Evolutionary conservation across 208 protist species (phyloP).

Genomic region (Wallacemonas sp.): DNA sequence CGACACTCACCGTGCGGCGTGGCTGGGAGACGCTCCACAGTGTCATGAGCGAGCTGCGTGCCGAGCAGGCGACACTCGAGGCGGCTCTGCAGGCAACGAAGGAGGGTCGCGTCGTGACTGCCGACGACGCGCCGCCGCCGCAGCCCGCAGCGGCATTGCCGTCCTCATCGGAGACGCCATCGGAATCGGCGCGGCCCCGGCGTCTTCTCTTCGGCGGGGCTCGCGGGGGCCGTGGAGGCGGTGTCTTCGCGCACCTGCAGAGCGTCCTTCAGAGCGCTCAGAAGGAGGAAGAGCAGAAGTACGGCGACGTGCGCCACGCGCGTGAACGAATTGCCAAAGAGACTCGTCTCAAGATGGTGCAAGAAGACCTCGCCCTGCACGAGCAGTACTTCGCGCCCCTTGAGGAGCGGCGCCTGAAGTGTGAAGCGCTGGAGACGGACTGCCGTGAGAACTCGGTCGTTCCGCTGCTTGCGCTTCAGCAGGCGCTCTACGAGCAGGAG

Average conservation of each 20-base stretch:
- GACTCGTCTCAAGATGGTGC: slow-evolving; percentile 52
- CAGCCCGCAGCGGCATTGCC: not conserved
- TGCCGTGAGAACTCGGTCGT: slow-evolving; percentile 15
- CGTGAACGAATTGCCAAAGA: slow-evolving; percentile 66
- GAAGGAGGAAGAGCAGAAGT: slow-evolving; percentile 46
- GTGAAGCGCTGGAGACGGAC: slow-evolving; percentile 19
- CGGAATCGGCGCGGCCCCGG: not conserved
- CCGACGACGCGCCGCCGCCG: not conserved
- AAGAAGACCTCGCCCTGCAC: slow-evolving; percentile 56
- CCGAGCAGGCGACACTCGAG: slow-evolving; percentile 29
- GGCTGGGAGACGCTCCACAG: slow-evolving; percentile 50
- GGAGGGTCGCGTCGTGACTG: slow-evolving; percentile 5
- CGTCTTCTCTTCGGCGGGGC: slow-evolving; percentile 16
- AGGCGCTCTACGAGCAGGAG: slow-evolving; percentile 70
- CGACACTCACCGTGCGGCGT: slow-evolving; percentile 28
- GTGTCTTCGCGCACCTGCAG: slow-evolving; percentile 70
- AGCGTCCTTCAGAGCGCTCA: slow-evolving; percentile 51
- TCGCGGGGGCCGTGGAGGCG: slow-evolving; percentile 2
- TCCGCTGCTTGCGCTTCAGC: slow-evolving; percentile 33
- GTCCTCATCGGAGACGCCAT: not conserved
- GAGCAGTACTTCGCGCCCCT: slow-evolving; percentile 42
- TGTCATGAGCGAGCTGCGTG: slow-evolving; percentile 38
- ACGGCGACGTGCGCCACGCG: slow-evolving; percentile 31
- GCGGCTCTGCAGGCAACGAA: not conserved
- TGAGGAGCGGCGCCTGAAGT: slow-evolving; percentile 43